A percentile compares a stretch with the other conserved stretches of the same genome.
Evolutionary conservation across 2,329 filamentous ascomycete genomes (phyloP).

Genomic region (Fusarium fracticaudum): DNA sequence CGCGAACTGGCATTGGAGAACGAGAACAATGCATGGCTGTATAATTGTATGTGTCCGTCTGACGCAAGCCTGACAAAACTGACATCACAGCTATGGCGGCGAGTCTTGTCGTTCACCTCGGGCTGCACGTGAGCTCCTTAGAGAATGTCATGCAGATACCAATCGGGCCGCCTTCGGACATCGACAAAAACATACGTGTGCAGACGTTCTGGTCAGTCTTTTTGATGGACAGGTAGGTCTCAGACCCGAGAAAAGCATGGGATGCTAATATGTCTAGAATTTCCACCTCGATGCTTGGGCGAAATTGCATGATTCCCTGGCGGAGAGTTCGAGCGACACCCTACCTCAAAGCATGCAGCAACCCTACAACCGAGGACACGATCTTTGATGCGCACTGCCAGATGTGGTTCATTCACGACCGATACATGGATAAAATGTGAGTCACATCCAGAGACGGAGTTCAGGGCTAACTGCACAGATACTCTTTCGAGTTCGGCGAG

Average conservation of each 20-base stretch:
- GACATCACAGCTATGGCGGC: neutral
- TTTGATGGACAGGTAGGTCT: neutral
- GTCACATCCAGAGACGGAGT: no score
- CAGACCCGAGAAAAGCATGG: fast-evolving
- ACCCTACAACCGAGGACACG: neutral
- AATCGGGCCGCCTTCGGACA: neutral
- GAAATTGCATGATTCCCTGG: neutral
- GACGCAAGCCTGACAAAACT: no score
- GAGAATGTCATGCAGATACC: neutral
- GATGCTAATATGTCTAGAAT: neutral
- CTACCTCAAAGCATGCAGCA: neutral
- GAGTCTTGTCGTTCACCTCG: neutral
- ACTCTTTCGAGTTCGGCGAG: neutral
- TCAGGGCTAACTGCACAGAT: neutral
- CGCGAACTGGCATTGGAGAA: neutral
- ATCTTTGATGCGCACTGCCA: neutral
- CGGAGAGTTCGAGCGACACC: neutral
- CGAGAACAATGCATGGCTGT: neutral
- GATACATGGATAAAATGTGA: neutral
- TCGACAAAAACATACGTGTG: neutral
- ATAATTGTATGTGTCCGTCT: neutral
- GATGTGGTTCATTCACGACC: neutral
- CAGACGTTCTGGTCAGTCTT: neutral
- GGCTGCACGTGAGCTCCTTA: neutral
- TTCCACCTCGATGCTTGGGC: neutral